Evolutionary conservation across 1,284 basidiomycete species (phyloP).

Genomic region (Gomphus bonarii): DNA sequence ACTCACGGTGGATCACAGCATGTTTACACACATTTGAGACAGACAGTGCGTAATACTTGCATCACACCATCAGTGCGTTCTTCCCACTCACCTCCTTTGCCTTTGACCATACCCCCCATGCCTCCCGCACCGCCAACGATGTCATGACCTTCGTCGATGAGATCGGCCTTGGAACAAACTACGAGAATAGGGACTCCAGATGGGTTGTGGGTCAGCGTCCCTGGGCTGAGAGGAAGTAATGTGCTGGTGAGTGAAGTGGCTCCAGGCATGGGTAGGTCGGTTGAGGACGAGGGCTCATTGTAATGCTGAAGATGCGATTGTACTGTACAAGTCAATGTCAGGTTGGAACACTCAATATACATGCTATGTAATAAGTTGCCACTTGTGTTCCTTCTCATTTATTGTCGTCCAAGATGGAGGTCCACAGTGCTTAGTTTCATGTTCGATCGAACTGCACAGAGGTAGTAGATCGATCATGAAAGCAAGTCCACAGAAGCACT

Average conservation of each 20-base stretch:
- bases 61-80: slow-evolving; percentile 93
- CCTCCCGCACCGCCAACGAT: slow-evolving; percentile 57
- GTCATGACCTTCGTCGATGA: slow-evolving; percentile 74
- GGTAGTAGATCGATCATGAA: not conserved
- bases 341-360: not conserved
- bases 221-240: slow-evolving; percentile 68
- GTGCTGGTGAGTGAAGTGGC: slow-evolving; percentile 41
- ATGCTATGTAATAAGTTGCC: not conserved
- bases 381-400: not conserved
- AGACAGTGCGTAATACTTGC: slow-evolving; percentile 88
- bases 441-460: not conserved
- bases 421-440: not conserved
- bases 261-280: slow-evolving; percentile 31
- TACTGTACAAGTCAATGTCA: slow-evolving; percentile 36
- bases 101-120: slow-evolving; percentile 77
- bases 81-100: slow-evolving; percentile 85
- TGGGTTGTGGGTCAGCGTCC: slow-evolving; percentile 71
- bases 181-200: slow-evolving; percentile 85
- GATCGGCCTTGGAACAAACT: slow-evolving; percentile 84
- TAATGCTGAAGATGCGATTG: slow-evolving; percentile 86
- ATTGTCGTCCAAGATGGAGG: not conserved
- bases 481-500: not conserved
- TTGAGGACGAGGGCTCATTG: slow-evolving; percentile 63
- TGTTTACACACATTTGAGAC: slow-evolving; percentile 70
- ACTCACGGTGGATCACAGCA: not conserved